Conservation (phyloP, 495 filamentous ascomycete genomes). For the Jackrogersella minutella region DNA sequence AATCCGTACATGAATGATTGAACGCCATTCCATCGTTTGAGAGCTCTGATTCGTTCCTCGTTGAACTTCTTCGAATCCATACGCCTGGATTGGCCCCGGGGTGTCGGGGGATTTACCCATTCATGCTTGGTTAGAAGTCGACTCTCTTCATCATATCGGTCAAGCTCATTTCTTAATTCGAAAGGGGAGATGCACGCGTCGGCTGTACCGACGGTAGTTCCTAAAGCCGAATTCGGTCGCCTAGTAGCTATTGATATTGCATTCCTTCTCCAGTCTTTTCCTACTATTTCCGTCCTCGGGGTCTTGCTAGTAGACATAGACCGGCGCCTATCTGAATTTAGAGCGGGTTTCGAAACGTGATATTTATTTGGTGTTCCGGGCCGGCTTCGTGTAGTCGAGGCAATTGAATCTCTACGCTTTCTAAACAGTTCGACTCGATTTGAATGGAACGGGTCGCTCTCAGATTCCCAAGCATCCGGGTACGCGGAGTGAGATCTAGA, state of each 20-base stretch:
- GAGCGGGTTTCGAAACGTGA: not conserved
- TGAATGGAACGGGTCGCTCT: not conserved
- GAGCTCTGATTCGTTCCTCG: not conserved
- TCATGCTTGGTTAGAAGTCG: conserved; percentile 4
- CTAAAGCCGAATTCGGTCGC: not conserved
- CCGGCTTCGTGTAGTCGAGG: not conserved
- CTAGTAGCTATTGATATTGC: not conserved
- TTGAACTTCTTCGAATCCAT: conserved; percentile 11
- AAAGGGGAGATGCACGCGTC: not conserved
- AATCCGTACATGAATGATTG: conserved; percentile 15
- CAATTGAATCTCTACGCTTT: conserved; percentile 3
- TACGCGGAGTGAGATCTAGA: not conserved
- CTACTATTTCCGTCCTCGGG: not conserved
- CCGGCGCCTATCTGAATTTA: not conserved
- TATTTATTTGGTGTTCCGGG: not conserved
- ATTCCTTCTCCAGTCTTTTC: not conserved
- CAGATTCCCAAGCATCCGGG: conserved; percentile 13
- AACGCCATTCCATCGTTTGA: conserved; percentile 18
- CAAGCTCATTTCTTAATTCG: conserved; percentile 16
- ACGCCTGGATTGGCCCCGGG: conserved; percentile 12
- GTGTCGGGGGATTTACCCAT: conserved; percentile 18
- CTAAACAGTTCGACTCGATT: conserved; percentile 5
- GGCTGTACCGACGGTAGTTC: not conserved
- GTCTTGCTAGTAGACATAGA: not conserved
- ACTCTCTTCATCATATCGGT: conserved; percentile 10